Evolutionary conservation across 306 rosid genomes (phyloP).

Genomic region (Vicia villosa): DNA sequence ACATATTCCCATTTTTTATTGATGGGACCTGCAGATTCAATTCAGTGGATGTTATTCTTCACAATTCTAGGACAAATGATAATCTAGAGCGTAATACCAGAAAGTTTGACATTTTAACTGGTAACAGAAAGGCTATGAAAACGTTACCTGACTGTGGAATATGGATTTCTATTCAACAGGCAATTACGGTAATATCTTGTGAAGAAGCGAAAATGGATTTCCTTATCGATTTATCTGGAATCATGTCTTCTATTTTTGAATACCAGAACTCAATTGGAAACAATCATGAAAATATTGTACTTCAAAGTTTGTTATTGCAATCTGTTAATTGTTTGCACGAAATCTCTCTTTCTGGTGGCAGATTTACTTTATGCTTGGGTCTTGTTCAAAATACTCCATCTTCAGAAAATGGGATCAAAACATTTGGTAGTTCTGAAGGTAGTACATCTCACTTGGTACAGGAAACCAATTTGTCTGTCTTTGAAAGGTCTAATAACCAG

Average conservation of each 20-base stretch:
- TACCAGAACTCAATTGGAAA: constrained; percentile 49
- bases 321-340: constrained; percentile 65
- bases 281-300: constrained; percentile 46
- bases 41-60: constrained; percentile 63
- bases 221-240: constrained; percentile 51
- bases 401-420: constrained; percentile 43
- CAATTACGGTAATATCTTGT: constrained; percentile 52
- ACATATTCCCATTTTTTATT: constrained; percentile 42
- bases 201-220: constrained; percentile 65
- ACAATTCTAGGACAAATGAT: constrained; percentile 58
- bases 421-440: constrained; percentile 41
- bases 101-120: constrained; percentile 39
- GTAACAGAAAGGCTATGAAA: constrained; percentile 46
- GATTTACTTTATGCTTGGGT: constrained; percentile 41
- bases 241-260: constrained; percentile 52
- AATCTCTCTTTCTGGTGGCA: constrained; percentile 64
- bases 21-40: constrained; percentile 54
- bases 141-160: constrained; percentile 71
- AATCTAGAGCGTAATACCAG: constrained; percentile 38
- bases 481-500: constrained; percentile 49
- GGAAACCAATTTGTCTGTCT: constrained; percentile 41
- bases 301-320: constrained; percentile 45
- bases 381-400: constrained; percentile 45
- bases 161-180: constrained; percentile 63
- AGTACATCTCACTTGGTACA: constrained; percentile 41